phyloP scores from a whole-genome alignment of 495 filamentous ascomycete species.

The Wilcoxina mikolae region DNA sequence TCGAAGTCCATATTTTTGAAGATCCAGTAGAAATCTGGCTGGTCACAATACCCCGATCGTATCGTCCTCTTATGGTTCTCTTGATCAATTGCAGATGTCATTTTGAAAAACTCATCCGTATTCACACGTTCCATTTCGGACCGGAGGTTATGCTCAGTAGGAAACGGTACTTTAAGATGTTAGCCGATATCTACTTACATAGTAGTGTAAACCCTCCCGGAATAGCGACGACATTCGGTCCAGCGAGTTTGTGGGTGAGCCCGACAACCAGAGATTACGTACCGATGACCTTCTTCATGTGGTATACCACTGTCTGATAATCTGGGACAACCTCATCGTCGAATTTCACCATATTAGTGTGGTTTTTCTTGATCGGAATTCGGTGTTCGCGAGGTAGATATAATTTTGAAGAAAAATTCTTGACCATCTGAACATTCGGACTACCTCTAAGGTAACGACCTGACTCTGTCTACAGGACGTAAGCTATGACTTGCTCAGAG shows the following conservation, averaged over 20 bases:
- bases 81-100: background rate
- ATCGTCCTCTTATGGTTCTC: background rate
- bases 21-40: background rate
- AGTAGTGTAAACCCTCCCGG: too few species aligned
- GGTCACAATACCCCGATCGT: background rate
- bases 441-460: slow-evolving; percentile 8
- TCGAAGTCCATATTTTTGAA: background rate
- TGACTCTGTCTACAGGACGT: background rate
- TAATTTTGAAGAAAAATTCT: slow-evolving; percentile 15
- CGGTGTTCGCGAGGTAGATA: slow-evolving; percentile 12
- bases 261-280: too few species aligned
- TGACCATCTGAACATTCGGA: slow-evolving; percentile 5
- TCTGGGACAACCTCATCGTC: background rate
- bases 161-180: background rate
- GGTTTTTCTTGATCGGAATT: slow-evolving; percentile 17
- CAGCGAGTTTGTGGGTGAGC: too few species aligned
- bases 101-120: background rate
- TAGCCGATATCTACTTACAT: too few species aligned
- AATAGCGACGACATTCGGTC: too few species aligned
- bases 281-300: slow-evolving; percentile 4
- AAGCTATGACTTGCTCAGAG: too few species aligned
- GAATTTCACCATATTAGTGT: slow-evolving; percentile 27
- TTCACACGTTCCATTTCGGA: background rate
- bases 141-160: background rate
- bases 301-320: slow-evolving; percentile 7